These are phyloP conservation scores for Lepiota venenata DNA, from an alignment of 768 basidiomycete species.

Conservation along the genomic window DNA sequence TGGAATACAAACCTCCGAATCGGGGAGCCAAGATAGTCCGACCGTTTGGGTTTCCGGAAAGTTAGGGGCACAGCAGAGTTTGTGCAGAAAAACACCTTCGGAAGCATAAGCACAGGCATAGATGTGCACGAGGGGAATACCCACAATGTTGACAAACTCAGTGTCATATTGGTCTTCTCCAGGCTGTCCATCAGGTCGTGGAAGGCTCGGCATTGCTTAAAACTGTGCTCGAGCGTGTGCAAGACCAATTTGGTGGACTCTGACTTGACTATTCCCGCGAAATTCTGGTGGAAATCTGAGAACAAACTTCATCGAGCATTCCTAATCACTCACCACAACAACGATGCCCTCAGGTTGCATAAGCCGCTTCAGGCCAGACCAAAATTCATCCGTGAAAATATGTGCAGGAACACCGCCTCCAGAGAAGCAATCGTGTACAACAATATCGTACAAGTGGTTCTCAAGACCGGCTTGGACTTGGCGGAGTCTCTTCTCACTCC, in stretches of 20 bases:
- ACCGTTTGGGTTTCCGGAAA: slow-evolving; percentile 51
- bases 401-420: slow-evolving; percentile 89
- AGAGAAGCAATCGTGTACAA: slow-evolving; percentile 92
- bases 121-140: slow-evolving; percentile 17
- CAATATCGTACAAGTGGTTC: slow-evolving; percentile 54
- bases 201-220: slow-evolving; percentile 80
- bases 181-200: slow-evolving; percentile 58
- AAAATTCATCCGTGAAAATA: slow-evolving; percentile 83
- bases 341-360: slow-evolving; percentile 73
- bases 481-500: slow-evolving; percentile 48
- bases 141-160: slow-evolving; percentile 74
- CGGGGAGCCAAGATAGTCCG: slow-evolving; percentile 68
- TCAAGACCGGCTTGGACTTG: slow-evolving; percentile 23
- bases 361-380: slow-evolving; percentile 61
- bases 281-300: slow-evolving; percentile 53
- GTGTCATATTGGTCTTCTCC: slow-evolving; percentile 41
- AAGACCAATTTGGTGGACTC: slow-evolving; percentile 63
- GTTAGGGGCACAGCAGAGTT: slow-evolving; percentile 46
- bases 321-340: slow-evolving; percentile 60
- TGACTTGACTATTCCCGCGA: slow-evolving; percentile 69
- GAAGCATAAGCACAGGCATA: not conserved
- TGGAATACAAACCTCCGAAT: slow-evolving; percentile 61
- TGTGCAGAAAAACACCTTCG: slow-evolving; percentile 83
- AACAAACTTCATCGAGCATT: not conserved
- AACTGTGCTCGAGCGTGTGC: slow-evolving; percentile 65